These are phyloP conservation scores for Lagenidium sp. DNA, from an alignment of 352 stramenopile species.

Conservation along the genomic window DNA sequence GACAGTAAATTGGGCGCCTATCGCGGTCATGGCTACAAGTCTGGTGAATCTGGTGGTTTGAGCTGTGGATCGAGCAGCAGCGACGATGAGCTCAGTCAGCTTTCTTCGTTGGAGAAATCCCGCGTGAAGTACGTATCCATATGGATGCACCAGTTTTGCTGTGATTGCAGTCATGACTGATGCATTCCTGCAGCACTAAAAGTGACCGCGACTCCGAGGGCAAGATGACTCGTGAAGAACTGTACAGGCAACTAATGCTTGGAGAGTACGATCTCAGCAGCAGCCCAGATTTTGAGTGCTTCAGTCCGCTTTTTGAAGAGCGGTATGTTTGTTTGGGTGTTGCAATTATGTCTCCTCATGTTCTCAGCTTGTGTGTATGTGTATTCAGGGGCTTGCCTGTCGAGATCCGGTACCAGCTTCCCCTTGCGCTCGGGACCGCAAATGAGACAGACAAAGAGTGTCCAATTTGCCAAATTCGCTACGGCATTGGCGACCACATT, in stretches of 20 bases:
- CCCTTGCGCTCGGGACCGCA: slow-evolving; percentile 60
- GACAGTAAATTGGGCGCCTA: slow-evolving; percentile 26
- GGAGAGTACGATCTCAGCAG: slow-evolving; percentile 46
- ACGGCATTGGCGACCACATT: slow-evolving; percentile 80
- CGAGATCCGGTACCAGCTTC: slow-evolving; percentile 74
- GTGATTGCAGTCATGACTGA: neutral
- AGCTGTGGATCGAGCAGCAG: slow-evolving; percentile 46
- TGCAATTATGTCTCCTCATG: too few relatives aligned
- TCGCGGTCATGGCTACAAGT: slow-evolving; percentile 22
- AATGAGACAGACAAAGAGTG: slow-evolving; percentile 82
- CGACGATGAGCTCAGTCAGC: slow-evolving; percentile 68
- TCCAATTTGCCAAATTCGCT: slow-evolving; percentile 77
- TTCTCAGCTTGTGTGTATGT: too few relatives aligned
- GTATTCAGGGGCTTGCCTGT: slow-evolving; percentile 49
- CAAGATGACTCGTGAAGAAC: slow-evolving; percentile 52
- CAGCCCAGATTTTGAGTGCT: slow-evolving; percentile 58
- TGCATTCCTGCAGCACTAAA: neutral
- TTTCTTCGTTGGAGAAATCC: slow-evolving; percentile 57
- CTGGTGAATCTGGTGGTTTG: slow-evolving; percentile 21
- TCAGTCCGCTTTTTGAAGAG: slow-evolving; percentile 71
- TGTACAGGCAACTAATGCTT: slow-evolving; percentile 53
- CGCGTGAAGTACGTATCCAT: slow-evolving; percentile 41
- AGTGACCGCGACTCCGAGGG: slow-evolving; percentile 26
- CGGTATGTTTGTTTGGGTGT: slow-evolving; percentile 38
- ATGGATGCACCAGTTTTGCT: too few relatives aligned